Evolutionary conservation across 1,284 basidiomycete genomes (phyloP), one percentile per base, ranked within the genome.

Genomic region (Ceratobasidium theobromae): DNA sequence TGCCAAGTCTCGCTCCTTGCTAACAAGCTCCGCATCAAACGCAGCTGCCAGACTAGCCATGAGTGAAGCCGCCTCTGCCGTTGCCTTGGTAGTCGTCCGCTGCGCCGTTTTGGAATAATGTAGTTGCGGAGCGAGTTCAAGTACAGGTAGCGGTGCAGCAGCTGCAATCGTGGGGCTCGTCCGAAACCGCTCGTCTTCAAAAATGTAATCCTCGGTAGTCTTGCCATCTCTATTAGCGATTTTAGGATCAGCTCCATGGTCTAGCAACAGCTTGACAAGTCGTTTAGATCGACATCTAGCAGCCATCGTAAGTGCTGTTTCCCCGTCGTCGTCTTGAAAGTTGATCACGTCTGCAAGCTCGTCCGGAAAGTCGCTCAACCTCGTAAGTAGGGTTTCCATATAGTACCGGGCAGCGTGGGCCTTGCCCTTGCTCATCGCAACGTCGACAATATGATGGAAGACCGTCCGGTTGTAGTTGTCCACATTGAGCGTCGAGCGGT

Each of bases 301-400:
- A 25, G 97, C 96, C 82, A 99, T 87, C 0, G 97, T 99, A 67
- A 99, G 79, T 9, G 97, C 94, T 12, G 97, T 98, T 79, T 99
- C 97, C 33, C 96, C 96, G 72, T 99, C 97, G 75, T 98, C 95
- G 75, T 99, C 97, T 76, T 97, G 97, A 77, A 99, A 99, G 75
- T 99, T 99, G 78, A 99, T 93, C 54, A 99, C 95, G 75, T 99
- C 97, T 38, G 95, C 93, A 16, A 99, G 80, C 77, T 99, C 97
- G 72, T 92, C 91, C 1, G 96, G 95, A 77, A 94, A 99, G 74
- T 98, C 95, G n/a, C 91, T 82, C 18, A 99, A 82, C 46, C 95
- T 86, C 51, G 82, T 83, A 65, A 99, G 82, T 65, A 99, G 90
- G 1, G 94, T 97, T 78, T 99, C 97, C 91, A 99, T 94, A 78